Evolutionary conservation across 345 rosid species (phyloP), one percentile per base, ranked within the genome.

Genomic region (Eucalyptus sp.): DNA sequence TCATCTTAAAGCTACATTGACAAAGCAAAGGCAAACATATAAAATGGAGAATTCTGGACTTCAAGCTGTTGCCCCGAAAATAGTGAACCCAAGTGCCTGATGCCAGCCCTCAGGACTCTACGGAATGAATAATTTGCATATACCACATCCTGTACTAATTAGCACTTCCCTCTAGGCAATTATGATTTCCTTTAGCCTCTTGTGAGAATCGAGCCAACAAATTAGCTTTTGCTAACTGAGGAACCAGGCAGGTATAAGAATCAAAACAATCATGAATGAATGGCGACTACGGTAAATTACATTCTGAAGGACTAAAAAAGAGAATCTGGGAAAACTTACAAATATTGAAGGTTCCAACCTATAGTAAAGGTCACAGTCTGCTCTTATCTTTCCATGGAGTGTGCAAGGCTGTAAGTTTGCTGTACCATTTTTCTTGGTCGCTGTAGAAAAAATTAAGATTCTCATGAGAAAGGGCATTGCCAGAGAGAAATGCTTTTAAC

Each of bases 351-450:
- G 86, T 88, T 83, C 95, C 87, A 93, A 98, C 99, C 98, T 95
- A 92, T 98, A 97, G 95, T 98, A 98, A 89, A 95, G 97, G 92
- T 98, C 99, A 92, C 98, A 98, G 91, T 98, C 99, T 88, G 89
- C 87, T 98, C 99, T 91, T 94, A 95, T 92, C 99, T 96, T 91
- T 97, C 94, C 92, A 97, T 90, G 56, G 99, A 94, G 94, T 97
- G 98, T 91, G 95, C 91, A 92, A 98, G 97, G 91, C 97, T 98
- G 93, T 97, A 98, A 81, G 94, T 94, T 92, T 98, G 99, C 93
- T 97, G 93, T 95, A 97, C 89, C 99, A 98, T 97, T 93, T 97
- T 98, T 92, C 99, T 95, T 22, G 99, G 99, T 84, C 95, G 93
- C 99, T 98, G 93, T 89, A 44, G 56, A 87, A 44, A 88, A 31